Percentiles rank a stretch among this genome's conserved stretches.
These are phyloP conservation scores for Cokeromyces recurvatus DNA, from an alignment of 371 early-diverging fungal genomes.

Conservation along the genomic window DNA sequence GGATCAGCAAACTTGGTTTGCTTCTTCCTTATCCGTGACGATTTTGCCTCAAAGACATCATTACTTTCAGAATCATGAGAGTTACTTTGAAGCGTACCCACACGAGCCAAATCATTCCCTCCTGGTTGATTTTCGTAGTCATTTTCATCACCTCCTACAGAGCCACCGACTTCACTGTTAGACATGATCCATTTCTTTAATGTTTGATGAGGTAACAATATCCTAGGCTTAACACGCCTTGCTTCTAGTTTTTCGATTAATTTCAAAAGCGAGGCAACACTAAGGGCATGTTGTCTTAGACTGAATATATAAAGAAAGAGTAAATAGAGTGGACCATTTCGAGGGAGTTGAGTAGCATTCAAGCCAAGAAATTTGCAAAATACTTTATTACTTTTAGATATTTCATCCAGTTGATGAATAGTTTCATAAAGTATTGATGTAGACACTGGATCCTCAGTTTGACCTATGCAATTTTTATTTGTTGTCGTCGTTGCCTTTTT, in stretches of 20 bases:
- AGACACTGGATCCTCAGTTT: background rate
- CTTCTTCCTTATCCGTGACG: background rate
- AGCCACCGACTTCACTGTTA: constrained; percentile 6
- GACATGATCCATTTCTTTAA: constrained; percentile 22
- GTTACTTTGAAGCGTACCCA: constrained; percentile 8
- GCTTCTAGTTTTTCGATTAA: constrained; percentile 14
- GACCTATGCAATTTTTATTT: too few relatives aligned
- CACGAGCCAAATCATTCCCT: constrained; percentile 9
- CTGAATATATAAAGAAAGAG: constrained; percentile 23
- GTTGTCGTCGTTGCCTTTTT: background rate
- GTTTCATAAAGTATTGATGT: constrained; percentile 1
- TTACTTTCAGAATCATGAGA: background rate
- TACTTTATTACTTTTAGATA: background rate
- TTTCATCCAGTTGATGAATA: constrained; percentile 2
- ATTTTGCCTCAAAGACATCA: constrained; percentile 1
- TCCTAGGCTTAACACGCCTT: constrained; percentile 3
- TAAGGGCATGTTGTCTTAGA: constrained; percentile 15
- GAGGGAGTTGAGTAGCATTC: constrained; percentile 12
- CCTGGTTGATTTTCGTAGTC: constrained; percentile 5
- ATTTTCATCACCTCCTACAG: constrained; percentile 11
- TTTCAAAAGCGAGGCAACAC: constrained; percentile 10
- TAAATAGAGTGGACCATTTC: constrained; percentile 20
- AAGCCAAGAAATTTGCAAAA: constrained; percentile 10
- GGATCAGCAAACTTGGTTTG: constrained; percentile 18
- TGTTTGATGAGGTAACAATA: constrained; percentile 27